These are phyloP conservation scores for Phytopythium delawarense DNA, from an alignment of 352 stramenopile genomes.

Conservation along the genomic window DNA sequence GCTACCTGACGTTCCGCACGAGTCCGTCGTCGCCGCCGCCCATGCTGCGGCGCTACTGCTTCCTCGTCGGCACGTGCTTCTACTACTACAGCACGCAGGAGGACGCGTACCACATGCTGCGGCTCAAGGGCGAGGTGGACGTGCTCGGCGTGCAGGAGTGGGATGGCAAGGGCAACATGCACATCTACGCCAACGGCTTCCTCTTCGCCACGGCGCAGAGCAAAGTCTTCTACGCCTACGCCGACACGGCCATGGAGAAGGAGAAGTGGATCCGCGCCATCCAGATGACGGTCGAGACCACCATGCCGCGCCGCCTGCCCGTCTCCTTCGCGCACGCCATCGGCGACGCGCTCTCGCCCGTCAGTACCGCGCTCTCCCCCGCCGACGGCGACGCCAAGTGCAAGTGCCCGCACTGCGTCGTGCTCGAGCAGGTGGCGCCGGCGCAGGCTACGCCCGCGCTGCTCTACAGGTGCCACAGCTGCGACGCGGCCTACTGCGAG, in stretches of 20 bases:
- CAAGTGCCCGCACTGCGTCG: slow-evolving; percentile 61
- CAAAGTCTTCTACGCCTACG: slow-evolving; percentile 89
- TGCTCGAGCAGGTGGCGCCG: slow-evolving; percentile 25
- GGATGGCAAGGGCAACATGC: slow-evolving; percentile 90
- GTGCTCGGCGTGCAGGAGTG: slow-evolving; percentile 88
- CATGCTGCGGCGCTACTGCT: slow-evolving; percentile 86
- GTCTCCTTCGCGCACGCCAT: slow-evolving; percentile 39
- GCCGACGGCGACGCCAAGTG: slow-evolving; percentile 60
- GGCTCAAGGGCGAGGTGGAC: slow-evolving; percentile 83
- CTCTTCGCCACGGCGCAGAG: slow-evolving; percentile 86
- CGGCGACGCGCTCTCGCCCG: slow-evolving; percentile 50
- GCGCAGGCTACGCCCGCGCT: slow-evolving; percentile 25
- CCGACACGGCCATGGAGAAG: slow-evolving; percentile 86
- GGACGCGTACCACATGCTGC: slow-evolving; percentile 87
- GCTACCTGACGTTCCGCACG: slow-evolving; percentile 83
- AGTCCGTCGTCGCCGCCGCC: slow-evolving; percentile 82
- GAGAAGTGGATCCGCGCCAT: slow-evolving; percentile 89
- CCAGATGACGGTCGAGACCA: slow-evolving; percentile 82
- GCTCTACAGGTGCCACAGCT: slow-evolving; percentile 83
- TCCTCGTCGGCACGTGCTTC: slow-evolving; percentile 85
- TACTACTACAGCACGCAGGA: slow-evolving; percentile 90
- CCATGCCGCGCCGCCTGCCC: slow-evolving; percentile 53
- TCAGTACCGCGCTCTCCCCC: slow-evolving; percentile 37
- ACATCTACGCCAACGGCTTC: slow-evolving; percentile 89
- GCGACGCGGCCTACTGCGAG: slow-evolving; percentile 73